Percentiles rank a stretch among this genome's conserved stretches.
Evolutionary conservation across 2,329 filamentous ascomycete species (phyloP).

Genomic region (Neofusicoccum laricinum): DNA sequence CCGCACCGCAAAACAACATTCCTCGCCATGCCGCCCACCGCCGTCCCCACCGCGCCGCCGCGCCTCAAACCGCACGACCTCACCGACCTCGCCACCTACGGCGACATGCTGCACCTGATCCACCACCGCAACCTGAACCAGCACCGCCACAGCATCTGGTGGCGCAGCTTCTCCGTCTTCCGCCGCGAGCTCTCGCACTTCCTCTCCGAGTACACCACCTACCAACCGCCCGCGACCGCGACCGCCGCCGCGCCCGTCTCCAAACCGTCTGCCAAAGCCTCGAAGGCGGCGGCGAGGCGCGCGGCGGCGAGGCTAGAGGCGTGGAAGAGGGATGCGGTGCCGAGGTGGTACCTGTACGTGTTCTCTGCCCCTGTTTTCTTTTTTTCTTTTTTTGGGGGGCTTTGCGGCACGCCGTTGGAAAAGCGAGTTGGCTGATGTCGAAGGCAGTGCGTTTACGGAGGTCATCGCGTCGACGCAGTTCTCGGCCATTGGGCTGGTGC

Average conservation of each 20-base stretch:
- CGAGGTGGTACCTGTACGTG: conserved; percentile 37
- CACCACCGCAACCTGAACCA: conserved; percentile 88
- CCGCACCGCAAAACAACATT: background rate
- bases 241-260: background rate
- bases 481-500: conserved; percentile 43
- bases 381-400: background rate
- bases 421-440: background rate
- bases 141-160: conserved; percentile 80
- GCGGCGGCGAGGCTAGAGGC: background rate
- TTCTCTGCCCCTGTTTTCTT: background rate
- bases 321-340: conserved; percentile 23
- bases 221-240: conserved; percentile 19
- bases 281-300: background rate
- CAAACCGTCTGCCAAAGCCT: background rate
- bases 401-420: background rate
- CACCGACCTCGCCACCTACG: conserved; percentile 26
- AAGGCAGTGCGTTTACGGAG: conserved; percentile 41
- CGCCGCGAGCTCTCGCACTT: conserved; percentile 64
- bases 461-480: conserved; percentile 45
- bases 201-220: conserved; percentile 22
- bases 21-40: background rate
- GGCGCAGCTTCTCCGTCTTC: conserved; percentile 68
- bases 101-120: conserved; percentile 57
- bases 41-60: background rate
- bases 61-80: conserved; percentile 13